Percentiles rank a stretch among this genome's conserved stretches.
These are phyloP conservation scores for Epichloe sp. DNA, from an alignment of 2,329 filamentous ascomycete genomes.

Conservation along the genomic window DNA sequence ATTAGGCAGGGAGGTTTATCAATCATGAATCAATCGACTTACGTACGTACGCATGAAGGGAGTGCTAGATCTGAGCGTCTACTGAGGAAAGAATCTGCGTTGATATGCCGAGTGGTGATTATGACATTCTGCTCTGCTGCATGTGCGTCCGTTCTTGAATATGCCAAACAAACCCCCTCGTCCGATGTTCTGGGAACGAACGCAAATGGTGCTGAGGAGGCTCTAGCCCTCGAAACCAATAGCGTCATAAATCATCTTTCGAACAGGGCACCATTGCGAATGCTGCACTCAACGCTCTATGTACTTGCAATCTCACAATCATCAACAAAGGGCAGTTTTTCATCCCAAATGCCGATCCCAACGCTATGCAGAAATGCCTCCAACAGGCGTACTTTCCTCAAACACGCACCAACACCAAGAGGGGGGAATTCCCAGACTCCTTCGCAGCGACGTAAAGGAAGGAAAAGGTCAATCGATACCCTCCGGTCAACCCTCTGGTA, in stretches of 20 bases:
- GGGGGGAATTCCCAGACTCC: not conserved
- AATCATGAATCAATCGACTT: not conserved
- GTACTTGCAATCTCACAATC: not conserved
- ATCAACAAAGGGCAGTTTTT: not conserved
- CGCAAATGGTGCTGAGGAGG: not conserved
- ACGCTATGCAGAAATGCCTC: constrained; percentile 9
- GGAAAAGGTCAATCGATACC: not conserved
- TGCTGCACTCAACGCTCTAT: not conserved
- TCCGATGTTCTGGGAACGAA: no score
- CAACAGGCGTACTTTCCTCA: not conserved
- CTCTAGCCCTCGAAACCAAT: not conserved
- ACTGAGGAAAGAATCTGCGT: no score
- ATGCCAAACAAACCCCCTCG: no score
- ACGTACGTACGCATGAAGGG: not conserved
- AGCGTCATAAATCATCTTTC: not conserved
- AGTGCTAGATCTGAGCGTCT: no score
- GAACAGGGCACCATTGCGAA: not conserved
- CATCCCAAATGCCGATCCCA: not conserved
- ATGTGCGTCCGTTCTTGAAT: not conserved
- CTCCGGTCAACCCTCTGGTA: not conserved
- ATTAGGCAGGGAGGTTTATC: no score
- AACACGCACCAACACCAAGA: not conserved
- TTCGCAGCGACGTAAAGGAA: not conserved
- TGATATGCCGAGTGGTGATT: no score
- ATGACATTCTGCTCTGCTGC: not conserved